Conservation (phyloP, 345 rosid species). For the Ceriops tagal region DNA sequence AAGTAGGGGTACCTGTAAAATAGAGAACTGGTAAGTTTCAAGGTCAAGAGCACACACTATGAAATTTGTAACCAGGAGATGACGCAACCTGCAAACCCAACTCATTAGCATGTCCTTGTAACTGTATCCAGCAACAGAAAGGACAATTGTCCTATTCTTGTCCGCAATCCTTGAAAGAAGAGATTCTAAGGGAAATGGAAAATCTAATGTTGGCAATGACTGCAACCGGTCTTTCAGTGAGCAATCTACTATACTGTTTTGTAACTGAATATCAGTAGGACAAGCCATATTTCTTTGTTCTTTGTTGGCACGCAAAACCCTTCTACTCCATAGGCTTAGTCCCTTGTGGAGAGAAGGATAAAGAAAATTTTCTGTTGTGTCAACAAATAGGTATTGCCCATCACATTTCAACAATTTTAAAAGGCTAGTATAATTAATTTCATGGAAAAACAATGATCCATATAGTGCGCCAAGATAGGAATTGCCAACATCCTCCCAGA, state of each 20-base stretch:
- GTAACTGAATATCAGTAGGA: conserved; percentile 28
- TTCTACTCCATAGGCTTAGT: conserved; percentile 28
- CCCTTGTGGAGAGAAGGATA: conserved; percentile 23
- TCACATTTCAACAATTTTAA: conserved; percentile 61
- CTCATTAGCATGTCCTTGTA: conserved; percentile 95
- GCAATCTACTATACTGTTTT: conserved; percentile 27
- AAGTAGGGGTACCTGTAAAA: conserved; percentile 54
- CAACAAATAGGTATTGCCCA: conserved; percentile 42
- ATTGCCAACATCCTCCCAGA: conserved; percentile 77
- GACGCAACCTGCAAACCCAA: conserved; percentile 88
- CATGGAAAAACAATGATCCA: conserved; percentile 52
- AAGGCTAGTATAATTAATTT: conserved; percentile 35
- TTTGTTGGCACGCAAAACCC: conserved; percentile 28
- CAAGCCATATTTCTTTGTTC: conserved; percentile 50
- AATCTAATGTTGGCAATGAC: conserved; percentile 27
- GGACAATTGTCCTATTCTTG: conserved; percentile 63
- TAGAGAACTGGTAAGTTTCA: conserved; percentile 66
- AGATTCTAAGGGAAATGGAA: conserved; percentile 61
- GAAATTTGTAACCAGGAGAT: conserved; percentile 66
- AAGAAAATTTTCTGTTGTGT: conserved; percentile 22
- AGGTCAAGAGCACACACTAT: conserved; percentile 82
- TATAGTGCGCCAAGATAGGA: conserved; percentile 61
- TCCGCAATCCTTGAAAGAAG: conserved; percentile 65
- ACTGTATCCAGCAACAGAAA: conserved; percentile 85
- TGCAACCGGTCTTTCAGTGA: conserved; percentile 35